Evolutionary conservation across 1,284 basidiomycete species (phyloP), one percentile per base, ranked within the genome.

Genomic region (Apiotrichum sp.): DNA sequence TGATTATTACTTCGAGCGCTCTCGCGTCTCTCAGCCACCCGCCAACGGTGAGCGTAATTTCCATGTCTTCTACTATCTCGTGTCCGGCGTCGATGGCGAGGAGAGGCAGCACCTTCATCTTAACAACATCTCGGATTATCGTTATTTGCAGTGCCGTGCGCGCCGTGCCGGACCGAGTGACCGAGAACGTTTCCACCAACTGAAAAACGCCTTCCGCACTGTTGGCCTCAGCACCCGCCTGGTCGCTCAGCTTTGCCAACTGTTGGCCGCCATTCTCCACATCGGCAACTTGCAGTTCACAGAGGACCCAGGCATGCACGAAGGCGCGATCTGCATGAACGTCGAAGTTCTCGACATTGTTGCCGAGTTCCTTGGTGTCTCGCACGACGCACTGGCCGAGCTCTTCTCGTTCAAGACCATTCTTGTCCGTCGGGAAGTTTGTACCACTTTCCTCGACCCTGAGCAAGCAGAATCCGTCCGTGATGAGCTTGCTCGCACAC

Each of bases 61-160:
- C 75, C 93, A 98, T 74, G 89, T 95, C 47, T 96, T 98, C 76
- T 95, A 97, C 75, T 93, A 96, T 75, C 84, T 98, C 66, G 84
- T 93, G 54, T 86, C 91, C 1, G 95, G 95, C 42, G 90, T 93
- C 1, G 84, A 87, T 0, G 74, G 83, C 0, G 93, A 98, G 67
- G 95, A 98, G 72, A 80, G 89, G 41, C 82, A 86, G 44, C 89
- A 93, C 72, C 83, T 98, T 52, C 86, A 87, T 62, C 82, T 98
- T 14, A 78, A 82, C 47, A 87, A 86, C 70, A 80, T 83, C 3
- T 64, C 70, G 45, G 81, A 82, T 4, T 96, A 91, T 70, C 84
- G 89, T 1, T 95, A 93, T 69, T 83, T 97, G 3, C 88, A 88
- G 6, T 64, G 65, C 45, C 58, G 70, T 48, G 67, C 68, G 3